These are phyloP conservation scores for Aspergillus ustus DNA, from an alignment of 2,329 filamentous ascomycete species.

Conservation along the genomic window DNA sequence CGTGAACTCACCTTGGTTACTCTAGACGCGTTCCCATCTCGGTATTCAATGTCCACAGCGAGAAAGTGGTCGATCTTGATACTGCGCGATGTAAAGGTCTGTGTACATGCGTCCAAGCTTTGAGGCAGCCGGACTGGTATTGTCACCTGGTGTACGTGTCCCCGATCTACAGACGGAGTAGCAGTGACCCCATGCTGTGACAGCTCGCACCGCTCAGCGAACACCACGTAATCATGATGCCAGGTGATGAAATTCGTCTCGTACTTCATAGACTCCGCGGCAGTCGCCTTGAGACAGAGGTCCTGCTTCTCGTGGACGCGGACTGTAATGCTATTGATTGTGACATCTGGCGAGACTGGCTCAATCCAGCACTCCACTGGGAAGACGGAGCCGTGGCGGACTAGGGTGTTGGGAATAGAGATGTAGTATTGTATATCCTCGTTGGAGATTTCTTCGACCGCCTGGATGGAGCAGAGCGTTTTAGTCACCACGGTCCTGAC, in stretches of 20 bases:
- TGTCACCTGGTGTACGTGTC: slow-evolving; percentile 1
- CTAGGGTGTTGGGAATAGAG: slow-evolving; percentile 23
- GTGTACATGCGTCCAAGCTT: not conserved
- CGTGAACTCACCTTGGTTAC: no score
- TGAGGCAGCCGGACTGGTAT: not conserved
- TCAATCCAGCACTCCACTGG: slow-evolving; percentile 26
- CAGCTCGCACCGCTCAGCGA: not conserved
- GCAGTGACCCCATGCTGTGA: not conserved
- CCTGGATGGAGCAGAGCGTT: not conserved
- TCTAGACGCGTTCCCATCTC: no score
- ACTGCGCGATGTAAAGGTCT: not conserved
- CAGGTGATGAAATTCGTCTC: slow-evolving; percentile 21
- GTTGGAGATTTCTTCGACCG: slow-evolving; percentile 14
- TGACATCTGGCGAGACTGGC: slow-evolving; percentile 19
- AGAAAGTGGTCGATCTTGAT: not conserved
- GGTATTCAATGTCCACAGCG: not conserved
- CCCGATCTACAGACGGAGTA: no score
- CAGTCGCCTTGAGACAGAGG: slow-evolving; percentile 23
- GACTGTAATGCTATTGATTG: slow-evolving; percentile 15
- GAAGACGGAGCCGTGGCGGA: slow-evolving; percentile 28
- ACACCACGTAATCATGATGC: slow-evolving; percentile 13
- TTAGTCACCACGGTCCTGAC: not conserved
- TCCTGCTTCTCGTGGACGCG: slow-evolving; percentile 24
- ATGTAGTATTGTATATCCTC: slow-evolving; percentile 24
- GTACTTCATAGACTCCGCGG: slow-evolving; percentile 22